Percentiles rank a stretch among this genome's conserved stretches.
These are phyloP conservation scores for Fragaria iinumae DNA, from an alignment of 306 rosid species.

Conservation along the genomic window DNA sequence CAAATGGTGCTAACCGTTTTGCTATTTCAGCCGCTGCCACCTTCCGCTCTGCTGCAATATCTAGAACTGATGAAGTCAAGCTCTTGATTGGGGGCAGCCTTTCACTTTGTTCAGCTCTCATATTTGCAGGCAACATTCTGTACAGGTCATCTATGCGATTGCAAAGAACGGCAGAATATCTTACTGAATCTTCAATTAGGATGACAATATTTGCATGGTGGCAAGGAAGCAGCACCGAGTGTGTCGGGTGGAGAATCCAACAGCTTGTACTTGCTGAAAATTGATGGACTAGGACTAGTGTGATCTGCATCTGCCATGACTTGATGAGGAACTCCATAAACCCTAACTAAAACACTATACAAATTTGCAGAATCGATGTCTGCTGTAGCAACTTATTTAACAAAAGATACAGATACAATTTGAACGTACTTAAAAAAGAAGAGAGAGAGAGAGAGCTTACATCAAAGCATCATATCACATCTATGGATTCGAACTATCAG, in stretches of 20 bases:
- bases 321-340: constrained; percentile 41
- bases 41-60: constrained; percentile 81
- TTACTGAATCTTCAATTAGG: constrained; percentile 70
- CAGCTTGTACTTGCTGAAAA: constrained; percentile 46
- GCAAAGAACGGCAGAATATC: constrained; percentile 57
- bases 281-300: constrained; percentile 33
- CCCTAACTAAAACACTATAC: too few relatives aligned
- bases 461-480: too few relatives aligned
- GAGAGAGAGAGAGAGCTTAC: too few relatives aligned
- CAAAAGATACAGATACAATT: too few relatives aligned
- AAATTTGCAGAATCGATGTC: too few relatives aligned
- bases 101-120: constrained; percentile 57
- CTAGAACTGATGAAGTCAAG: constrained; percentile 52
- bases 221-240: constrained; percentile 74
- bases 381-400: too few relatives aligned
- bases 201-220: constrained; percentile 75
- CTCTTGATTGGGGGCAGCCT: constrained; percentile 62
- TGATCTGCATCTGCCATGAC: constrained; percentile 47
- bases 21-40: constrained; percentile 53
- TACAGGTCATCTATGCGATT: constrained; percentile 84
- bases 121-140: constrained; percentile 72
- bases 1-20: too few relatives aligned
- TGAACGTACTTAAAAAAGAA: too few relatives aligned
- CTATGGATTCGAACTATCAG: too few relatives aligned
- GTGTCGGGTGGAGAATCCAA: constrained; percentile 73